A percentile compares a stretch with the other conserved stretches of the same genome.
phyloP scores from a whole-genome alignment of 345 rosid species.

The Populus pruinosa region DNA sequence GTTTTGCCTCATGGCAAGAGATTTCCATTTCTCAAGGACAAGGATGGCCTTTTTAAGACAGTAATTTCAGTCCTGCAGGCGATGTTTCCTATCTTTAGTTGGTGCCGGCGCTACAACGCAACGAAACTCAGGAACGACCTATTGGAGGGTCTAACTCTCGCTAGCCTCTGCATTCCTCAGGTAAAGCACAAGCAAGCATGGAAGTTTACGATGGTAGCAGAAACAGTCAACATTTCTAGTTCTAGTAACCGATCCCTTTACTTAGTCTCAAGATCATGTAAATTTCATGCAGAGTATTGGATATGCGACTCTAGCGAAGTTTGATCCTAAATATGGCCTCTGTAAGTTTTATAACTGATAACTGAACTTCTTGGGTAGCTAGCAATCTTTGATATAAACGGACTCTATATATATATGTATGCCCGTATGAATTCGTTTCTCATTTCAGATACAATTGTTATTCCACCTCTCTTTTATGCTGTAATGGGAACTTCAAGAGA shows the following conservation, averaged over 20 bases:
- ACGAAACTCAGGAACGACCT: conserved; percentile 67
- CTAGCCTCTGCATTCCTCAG: conserved; percentile 98
- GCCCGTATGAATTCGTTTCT: background rate
- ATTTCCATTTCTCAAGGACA: conserved; percentile 33
- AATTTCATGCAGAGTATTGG: conserved; percentile 65
- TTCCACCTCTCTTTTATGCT: conserved; percentile 86
- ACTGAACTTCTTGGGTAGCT: background rate
- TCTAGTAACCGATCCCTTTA: background rate
- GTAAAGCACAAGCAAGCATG: conserved; percentile 26
- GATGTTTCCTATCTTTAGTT: conserved; percentile 63
- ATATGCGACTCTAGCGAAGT: conserved; percentile 87
- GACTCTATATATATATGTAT: background rate
- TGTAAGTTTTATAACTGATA: conserved; percentile 48
- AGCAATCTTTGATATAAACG: background rate
- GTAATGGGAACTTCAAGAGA: conserved; percentile 91
- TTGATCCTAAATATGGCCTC: conserved; percentile 91
- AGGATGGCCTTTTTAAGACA: conserved; percentile 26
- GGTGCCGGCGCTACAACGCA: conserved; percentile 55
- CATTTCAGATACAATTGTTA: conserved; percentile 67
- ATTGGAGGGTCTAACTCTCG: conserved; percentile 86
- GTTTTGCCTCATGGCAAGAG: conserved; percentile 30
- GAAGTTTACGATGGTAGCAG: background rate
- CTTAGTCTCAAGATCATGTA: background rate
- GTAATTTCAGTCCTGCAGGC: conserved; percentile 33
- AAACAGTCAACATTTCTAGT: background rate